Evolutionary conservation across 75 land plant species (phyloP).

Genomic region (Cupressus sempervirens): DNA sequence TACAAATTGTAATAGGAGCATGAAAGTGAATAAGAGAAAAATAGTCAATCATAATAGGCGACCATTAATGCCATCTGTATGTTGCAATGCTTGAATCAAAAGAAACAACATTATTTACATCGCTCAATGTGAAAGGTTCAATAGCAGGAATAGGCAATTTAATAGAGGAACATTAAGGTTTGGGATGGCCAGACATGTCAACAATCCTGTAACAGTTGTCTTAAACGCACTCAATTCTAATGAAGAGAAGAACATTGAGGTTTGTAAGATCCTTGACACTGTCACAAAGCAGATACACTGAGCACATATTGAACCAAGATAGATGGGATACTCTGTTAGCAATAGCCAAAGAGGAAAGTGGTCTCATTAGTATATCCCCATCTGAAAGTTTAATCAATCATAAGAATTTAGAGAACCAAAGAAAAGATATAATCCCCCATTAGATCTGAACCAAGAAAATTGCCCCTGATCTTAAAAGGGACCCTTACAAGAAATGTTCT

Average conservation of each 20-base stretch:
- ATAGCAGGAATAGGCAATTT: background rate
- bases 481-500: background rate
- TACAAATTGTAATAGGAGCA: too few species aligned
- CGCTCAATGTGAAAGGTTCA: background rate
- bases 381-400: background rate
- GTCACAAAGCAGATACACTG: background rate
- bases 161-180: background rate
- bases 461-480: background rate
- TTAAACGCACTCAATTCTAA: background rate
- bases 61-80: background rate
- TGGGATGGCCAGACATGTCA: background rate
- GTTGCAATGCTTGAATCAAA: background rate
- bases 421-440: background rate
- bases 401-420: background rate
- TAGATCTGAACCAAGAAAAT: background rate
- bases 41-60: background rate
- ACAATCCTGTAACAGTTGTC: background rate
- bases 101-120: background rate
- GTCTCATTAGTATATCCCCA: background rate
- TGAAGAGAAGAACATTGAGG: too few species aligned
- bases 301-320: background rate
- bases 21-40: too few species aligned
- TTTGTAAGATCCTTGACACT: background rate
- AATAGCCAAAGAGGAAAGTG: background rate
- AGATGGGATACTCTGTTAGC: background rate